Evolutionary conservation across 768 basidiomycete species (phyloP).

Genomic region (Kwoniella dendrophila): DNA sequence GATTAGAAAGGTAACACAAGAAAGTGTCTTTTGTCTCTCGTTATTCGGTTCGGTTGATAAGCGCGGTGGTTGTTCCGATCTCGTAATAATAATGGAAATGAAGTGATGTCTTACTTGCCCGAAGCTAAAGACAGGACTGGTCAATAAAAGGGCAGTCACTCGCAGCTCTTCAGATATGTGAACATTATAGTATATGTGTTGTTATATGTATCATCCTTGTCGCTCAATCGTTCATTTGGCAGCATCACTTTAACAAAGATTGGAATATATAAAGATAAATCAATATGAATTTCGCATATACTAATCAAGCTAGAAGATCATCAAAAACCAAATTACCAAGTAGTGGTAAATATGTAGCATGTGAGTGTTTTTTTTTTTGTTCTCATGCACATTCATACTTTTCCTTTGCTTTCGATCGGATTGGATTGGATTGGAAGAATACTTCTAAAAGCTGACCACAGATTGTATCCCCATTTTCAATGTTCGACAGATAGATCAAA

Average conservation of each 20-base stretch:
- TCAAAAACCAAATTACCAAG: conserved; percentile 18
- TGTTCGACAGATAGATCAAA: conserved; percentile 19
- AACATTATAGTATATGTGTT: background rate
- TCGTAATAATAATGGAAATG: background rate
- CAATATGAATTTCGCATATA: conserved; percentile 15
- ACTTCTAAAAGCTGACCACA: too few species aligned
- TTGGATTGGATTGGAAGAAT: too few species aligned
- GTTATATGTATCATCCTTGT: background rate
- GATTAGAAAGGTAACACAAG: too few species aligned
- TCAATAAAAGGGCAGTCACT: too few species aligned
- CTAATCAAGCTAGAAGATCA: conserved; percentile 16
- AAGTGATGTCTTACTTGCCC: conserved; percentile 3
- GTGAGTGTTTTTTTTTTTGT: conserved; percentile 1
- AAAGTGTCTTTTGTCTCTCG: too few species aligned
- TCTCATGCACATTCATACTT: too few species aligned
- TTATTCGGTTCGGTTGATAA: too few species aligned
- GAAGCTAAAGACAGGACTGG: background rate
- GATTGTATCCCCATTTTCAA: background rate
- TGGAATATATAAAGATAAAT: background rate
- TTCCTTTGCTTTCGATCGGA: too few species aligned
- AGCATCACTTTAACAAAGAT: background rate
- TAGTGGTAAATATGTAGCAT: conserved; percentile 17
- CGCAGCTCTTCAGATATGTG: background rate
- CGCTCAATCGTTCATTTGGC: background rate
- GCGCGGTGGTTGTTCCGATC: too few species aligned